Base-by-base conservation (phyloP, 1,139 yeast genomes). In the Saccharomyces hybrid region DNA sequence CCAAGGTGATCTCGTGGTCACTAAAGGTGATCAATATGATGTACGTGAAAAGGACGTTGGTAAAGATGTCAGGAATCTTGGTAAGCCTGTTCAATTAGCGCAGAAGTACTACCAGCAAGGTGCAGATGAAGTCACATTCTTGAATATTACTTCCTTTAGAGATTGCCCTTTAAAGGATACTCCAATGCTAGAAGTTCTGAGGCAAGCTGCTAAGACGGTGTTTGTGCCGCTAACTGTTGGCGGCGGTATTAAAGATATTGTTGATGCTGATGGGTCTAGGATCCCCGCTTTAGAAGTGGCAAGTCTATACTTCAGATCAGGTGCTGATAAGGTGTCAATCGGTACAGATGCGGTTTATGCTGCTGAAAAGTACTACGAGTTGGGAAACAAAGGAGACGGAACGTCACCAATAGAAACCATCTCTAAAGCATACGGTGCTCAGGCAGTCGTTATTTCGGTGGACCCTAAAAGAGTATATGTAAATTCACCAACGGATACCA, bases 211-310 rank as follows among this genome's bases (percentile, higher is more conserved):
- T 8, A 86, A 87, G 70, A 84, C 95, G 0, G 88, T 93, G 51
- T 93, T 93, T 73, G 99, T 93, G 13, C 99, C 99, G 4, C 77
- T 93, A 60, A 93, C 99, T 0, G 97, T 93, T 48, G 99, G 99
- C 48, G 99, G 99, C 53, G 99, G 99, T 51, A 93, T 93, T 60
- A 85, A 88, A 62, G 98, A 93, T 68, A 81, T 88, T 64, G 77
- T 79, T 30, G 98, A 93, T 63, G 95, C 96, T 0, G 87, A 80
- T 59, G 91, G 93, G 26, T 81, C 84, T 20, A 62, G 72, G 4
- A 83, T 88, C 14, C 84, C 96, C 7, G 98, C 99, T 0, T 80
- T 86, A 38, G 85, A 90, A 55, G 96, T 93, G 14, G 99, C 99
- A 0, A 82, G 88, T 50, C 75, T 89, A 62, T 93, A 93, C 69